Conservation (phyloP, 2,329 filamentous ascomycete species). For the Chaetomium olivaceum region DNA sequence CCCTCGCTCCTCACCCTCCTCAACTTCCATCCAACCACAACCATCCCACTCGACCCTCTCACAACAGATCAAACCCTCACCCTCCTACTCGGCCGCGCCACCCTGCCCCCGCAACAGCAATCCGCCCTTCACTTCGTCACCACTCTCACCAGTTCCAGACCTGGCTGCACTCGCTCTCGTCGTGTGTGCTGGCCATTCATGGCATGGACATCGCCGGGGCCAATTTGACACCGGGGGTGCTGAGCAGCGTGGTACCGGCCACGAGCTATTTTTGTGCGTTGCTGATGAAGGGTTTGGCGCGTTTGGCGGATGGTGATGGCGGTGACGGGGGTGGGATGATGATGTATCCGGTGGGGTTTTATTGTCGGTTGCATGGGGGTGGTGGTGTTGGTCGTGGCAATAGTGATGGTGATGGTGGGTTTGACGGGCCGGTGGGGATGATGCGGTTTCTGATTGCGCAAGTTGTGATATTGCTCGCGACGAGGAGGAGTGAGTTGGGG, state of each 20-base stretch:
- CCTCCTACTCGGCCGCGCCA: background rate
- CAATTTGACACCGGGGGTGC: too few relatives aligned
- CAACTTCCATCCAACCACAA: too few relatives aligned
- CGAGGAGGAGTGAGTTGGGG: background rate
- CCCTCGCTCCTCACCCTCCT: background rate
- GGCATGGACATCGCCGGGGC: background rate
- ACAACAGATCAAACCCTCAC: background rate
- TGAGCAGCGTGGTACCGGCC: background rate
- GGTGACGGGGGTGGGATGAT: too few relatives aligned
- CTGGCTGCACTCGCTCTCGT: background rate
- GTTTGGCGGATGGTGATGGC: too few relatives aligned
- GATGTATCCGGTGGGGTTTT: too few relatives aligned
- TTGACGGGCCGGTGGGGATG: background rate
- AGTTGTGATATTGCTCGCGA: background rate
- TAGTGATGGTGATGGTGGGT: background rate
- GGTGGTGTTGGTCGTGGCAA: too few relatives aligned
- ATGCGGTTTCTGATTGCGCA: background rate
- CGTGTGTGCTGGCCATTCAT: background rate
- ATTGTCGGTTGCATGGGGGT: background rate
- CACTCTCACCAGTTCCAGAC: background rate
- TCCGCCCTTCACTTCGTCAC: background rate
- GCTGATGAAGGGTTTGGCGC: background rate
- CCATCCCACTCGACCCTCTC: background rate
- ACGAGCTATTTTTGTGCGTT: background rate
- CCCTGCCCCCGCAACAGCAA: background rate